Percentiles rank a stretch among this genome's conserved stretches.
Evolutionary conservation across 2,329 filamentous ascomycete species (phyloP).

Genomic region (Diaporthe ampelina): DNA sequence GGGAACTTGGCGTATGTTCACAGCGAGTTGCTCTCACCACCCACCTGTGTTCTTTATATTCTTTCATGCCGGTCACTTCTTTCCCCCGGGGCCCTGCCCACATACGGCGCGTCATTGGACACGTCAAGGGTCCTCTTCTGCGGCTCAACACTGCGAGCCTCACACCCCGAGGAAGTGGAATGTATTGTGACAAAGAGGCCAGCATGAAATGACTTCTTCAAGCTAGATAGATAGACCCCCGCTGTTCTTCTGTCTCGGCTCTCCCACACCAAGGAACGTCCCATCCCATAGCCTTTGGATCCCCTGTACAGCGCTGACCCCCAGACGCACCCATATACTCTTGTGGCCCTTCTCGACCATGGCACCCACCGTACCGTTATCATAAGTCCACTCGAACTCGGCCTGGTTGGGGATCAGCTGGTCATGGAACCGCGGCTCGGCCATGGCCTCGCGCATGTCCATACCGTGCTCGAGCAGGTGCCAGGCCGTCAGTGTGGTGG

Average conservation of each 20-base stretch:
- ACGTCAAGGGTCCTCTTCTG: not conserved
- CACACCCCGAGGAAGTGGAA: not conserved
- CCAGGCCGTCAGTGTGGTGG: constrained; percentile 83
- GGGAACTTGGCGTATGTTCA: not conserved
- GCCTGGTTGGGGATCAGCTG: constrained; percentile 81
- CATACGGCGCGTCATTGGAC: not conserved
- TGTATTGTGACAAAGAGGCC: not conserved
- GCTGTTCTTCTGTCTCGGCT: constrained; percentile 83
- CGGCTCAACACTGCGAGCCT: not conserved
- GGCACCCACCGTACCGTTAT: constrained; percentile 77
- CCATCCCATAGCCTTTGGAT: constrained; percentile 74
- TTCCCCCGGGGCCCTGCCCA: not conserved
- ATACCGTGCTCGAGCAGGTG: constrained; percentile 79
- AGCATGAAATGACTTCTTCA: not conserved
- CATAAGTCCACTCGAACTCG: constrained; percentile 79
- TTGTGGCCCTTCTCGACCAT: constrained; percentile 79
- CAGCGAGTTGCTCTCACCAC: not conserved
- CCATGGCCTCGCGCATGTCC: constrained; percentile 73
- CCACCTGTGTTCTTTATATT: not conserved
- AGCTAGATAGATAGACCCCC: constrained; percentile 70
- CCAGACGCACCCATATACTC: constrained; percentile 77
- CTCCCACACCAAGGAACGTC: constrained; percentile 83
- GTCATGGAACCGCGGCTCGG: constrained; percentile 81
- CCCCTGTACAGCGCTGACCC: constrained; percentile 79
- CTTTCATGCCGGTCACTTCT: not conserved